Conservation (phyloP, 495 filamentous ascomycete genomes). For the Pyronema domesticum region DNA sequence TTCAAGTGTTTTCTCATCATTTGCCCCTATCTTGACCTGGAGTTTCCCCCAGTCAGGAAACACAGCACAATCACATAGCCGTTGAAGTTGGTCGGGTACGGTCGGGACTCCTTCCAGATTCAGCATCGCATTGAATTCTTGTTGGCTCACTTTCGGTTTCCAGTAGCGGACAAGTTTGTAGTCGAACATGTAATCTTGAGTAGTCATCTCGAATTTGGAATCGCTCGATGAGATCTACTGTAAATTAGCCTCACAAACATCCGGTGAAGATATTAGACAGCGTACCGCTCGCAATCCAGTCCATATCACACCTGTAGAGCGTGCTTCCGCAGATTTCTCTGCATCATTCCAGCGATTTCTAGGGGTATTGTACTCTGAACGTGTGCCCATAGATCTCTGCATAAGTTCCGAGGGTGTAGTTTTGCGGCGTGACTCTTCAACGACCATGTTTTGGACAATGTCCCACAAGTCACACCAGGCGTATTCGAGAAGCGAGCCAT, state of each 20-base stretch:
- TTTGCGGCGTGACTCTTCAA: neutral
- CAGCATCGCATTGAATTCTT: neutral
- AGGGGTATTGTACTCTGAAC: no score
- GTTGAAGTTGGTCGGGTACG: neutral
- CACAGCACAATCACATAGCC: constrained; percentile 1
- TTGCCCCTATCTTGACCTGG: neutral
- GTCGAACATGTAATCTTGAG: neutral
- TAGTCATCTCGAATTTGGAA: neutral
- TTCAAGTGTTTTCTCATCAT: neutral
- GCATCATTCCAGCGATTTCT: no score
- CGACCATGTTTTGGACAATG: neutral
- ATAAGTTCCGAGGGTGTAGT: neutral
- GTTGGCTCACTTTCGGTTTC: neutral
- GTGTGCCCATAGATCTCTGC: neutral
- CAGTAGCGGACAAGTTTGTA: neutral
- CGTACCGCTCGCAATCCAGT: no score
- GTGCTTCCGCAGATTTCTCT: no score
- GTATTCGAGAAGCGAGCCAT: neutral
- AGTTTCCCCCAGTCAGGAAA: neutral
- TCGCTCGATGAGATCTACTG: neutral
- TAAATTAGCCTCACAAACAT: neutral
- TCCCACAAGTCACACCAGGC: constrained; percentile 1
- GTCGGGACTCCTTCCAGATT: neutral
- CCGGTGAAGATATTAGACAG: no score
- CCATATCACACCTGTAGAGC: no score